Percentiles rank a stretch among this genome's conserved stretches.
phyloP scores from a whole-genome alignment of 441 rosid genomes.

The Corymbia citriodora region DNA sequence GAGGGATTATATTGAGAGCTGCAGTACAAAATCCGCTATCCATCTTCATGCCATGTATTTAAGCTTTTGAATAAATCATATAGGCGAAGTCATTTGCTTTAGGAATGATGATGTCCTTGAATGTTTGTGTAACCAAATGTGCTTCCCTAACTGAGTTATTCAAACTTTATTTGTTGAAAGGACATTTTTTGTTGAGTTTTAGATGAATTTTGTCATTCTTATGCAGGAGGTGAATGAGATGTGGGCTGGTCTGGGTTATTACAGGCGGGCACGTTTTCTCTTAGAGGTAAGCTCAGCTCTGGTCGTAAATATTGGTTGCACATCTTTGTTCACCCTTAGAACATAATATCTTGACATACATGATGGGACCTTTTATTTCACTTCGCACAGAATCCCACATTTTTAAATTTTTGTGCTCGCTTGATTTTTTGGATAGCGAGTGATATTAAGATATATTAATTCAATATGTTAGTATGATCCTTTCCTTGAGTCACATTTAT shows the following conservation, averaged over 20 bases:
- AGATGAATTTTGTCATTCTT: neutral
- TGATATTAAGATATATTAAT: neutral
- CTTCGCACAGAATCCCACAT: neutral
- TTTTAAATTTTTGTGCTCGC: neutral
- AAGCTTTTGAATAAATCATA: neutral
- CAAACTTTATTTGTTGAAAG: neutral
- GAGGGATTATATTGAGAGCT: neutral
- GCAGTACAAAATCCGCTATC: neutral
- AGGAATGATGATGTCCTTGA: neutral
- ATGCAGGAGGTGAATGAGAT: constrained; percentile 89
- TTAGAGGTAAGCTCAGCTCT: constrained; percentile 48
- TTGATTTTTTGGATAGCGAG: neutral
- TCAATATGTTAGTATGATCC: neutral
- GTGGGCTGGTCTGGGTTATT: constrained; percentile 97
- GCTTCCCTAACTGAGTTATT: neutral
- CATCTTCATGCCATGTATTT: neutral
- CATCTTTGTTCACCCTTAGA: neutral
- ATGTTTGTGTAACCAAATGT: neutral
- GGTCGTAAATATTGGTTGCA: neutral
- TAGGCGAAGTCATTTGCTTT: neutral
- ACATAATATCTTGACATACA: neutral
- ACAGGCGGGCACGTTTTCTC: constrained; percentile 86
- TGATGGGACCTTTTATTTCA: neutral
- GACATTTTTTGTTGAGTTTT: neutral
- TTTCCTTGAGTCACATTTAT: neutral